phyloP scores from a whole-genome alignment of 2,329 filamentous ascomycete species.

The Immersiporthe knoxdaviesiana region DNA sequence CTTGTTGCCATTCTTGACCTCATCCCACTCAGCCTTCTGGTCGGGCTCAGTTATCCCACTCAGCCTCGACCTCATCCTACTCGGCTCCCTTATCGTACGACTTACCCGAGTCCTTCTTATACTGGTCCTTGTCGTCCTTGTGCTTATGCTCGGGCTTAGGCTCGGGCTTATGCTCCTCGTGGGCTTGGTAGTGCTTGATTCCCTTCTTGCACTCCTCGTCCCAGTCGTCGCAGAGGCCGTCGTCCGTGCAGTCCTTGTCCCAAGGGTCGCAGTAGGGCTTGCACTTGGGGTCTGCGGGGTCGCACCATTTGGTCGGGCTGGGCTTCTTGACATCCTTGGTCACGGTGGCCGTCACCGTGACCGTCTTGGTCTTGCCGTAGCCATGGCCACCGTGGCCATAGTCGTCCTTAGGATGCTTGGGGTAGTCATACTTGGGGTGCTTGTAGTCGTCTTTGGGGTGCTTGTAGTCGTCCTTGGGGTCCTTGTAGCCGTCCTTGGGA shows the following conservation, averaged over 20 bases:
- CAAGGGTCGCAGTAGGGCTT: slow-evolving; percentile 5
- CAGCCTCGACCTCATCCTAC: background rate
- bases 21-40: background rate
- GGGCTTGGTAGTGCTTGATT: background rate
- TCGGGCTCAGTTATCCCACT: too few relatives aligned
- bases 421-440: too few relatives aligned
- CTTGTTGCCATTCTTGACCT: too few relatives aligned
- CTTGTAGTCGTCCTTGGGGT: background rate
- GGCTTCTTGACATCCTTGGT: slow-evolving; percentile 5
- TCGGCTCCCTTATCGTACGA: background rate
- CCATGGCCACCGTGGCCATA: background rate
- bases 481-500: too few relatives aligned
- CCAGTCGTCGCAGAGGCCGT: slow-evolving; percentile 3
- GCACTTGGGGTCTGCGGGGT: slow-evolving; percentile 1
- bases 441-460: background rate
- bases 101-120: background rate
- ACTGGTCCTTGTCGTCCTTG: background rate
- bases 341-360: background rate
- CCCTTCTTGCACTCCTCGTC: slow-evolving; percentile 14
- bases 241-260: slow-evolving; percentile 5
- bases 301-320: background rate
- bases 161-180: background rate
- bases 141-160: background rate
- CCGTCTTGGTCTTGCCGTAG: background rate
- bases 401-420: background rate